Evolutionary conservation across 257 asterid species (phyloP).

Genomic region (Solanum peruvianum): DNA sequence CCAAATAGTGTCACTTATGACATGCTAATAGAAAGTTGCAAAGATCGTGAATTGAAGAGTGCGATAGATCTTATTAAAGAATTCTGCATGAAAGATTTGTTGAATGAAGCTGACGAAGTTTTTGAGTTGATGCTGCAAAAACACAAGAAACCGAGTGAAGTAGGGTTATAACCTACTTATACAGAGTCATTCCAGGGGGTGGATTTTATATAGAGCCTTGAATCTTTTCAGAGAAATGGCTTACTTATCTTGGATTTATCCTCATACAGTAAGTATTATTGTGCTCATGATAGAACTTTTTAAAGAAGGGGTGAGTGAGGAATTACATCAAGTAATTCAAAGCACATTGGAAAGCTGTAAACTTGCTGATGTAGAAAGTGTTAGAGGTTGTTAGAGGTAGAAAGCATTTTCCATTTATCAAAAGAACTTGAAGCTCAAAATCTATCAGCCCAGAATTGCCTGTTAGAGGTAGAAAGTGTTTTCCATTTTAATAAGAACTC

Average conservation of each 20-base stretch:
- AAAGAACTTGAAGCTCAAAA: background rate
- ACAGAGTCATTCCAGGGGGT: constrained; percentile 61
- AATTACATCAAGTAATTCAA: constrained; percentile 32
- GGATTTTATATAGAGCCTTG: constrained; percentile 45
- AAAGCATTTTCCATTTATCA: background rate
- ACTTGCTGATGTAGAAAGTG: constrained; percentile 26
- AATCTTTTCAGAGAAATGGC: constrained; percentile 53
- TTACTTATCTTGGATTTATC: constrained; percentile 26
- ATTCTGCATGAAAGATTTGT: constrained; percentile 83
- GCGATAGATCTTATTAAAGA: constrained; percentile 56
- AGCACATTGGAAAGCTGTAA: constrained; percentile 48
- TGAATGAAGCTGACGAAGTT: constrained; percentile 64
- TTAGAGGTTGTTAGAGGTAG: too few species aligned
- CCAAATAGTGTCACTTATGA: constrained; percentile 49
- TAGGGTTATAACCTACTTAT: constrained; percentile 52
- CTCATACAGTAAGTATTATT: constrained; percentile 61
- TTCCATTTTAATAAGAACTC: background rate
- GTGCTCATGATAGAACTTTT: constrained; percentile 52
- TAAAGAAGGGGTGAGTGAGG: constrained; percentile 42
- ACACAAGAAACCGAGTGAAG: constrained; percentile 44
- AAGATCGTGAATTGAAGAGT: constrained; percentile 38
- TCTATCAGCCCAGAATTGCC: background rate
- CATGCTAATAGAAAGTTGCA: constrained; percentile 62
- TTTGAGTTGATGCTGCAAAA: constrained; percentile 41
- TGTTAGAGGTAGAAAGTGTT: background rate